Evolutionary conservation across 768 basidiomycete genomes (phyloP).

Genomic region (Tulasnella sp.): DNA sequence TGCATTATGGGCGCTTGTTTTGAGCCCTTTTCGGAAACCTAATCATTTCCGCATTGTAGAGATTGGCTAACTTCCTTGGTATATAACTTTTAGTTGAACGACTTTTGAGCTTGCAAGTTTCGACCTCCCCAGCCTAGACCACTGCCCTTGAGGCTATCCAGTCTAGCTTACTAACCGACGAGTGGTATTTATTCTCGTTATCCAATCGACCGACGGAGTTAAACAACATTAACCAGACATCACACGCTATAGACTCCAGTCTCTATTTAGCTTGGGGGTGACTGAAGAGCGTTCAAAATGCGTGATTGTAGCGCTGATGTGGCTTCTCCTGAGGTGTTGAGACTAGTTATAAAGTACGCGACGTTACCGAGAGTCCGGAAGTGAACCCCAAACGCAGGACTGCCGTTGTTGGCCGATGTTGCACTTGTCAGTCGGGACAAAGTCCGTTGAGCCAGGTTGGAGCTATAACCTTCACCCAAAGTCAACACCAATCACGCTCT

Average conservation of each 20-base stretch:
- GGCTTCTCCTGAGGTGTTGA: constrained; percentile 54
- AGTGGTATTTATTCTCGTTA: too few relatives aligned
- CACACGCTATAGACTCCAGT: neutral
- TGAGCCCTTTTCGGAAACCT: too few relatives aligned
- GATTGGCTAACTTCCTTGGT: too few relatives aligned
- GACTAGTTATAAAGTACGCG: constrained; percentile 87
- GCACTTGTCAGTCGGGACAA: constrained; percentile 51
- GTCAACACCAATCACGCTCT: constrained; percentile 28
- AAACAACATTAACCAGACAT: too few relatives aligned
- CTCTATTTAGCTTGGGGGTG: neutral
- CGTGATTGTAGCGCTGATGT: constrained; percentile 32
- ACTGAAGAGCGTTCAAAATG: neutral
- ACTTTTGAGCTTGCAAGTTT: too few relatives aligned
- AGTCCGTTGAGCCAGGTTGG: constrained; percentile 60
- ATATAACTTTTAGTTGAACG: too few relatives aligned
- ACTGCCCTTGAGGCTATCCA: too few relatives aligned
- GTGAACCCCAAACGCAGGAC: constrained; percentile 66
- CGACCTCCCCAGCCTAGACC: too few relatives aligned
- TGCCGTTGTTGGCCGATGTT: constrained; percentile 46
- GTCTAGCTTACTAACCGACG: too few relatives aligned
- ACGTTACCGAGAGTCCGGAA: constrained; percentile 86
- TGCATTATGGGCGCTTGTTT: neutral
- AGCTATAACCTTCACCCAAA: constrained; percentile 46
- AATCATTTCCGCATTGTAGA: too few relatives aligned
- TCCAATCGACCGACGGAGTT: too few relatives aligned